These are phyloP conservation scores for Ustilago cynodontis DNA, from an alignment of 1,284 basidiomycete genomes.

Conservation along the genomic window DNA sequence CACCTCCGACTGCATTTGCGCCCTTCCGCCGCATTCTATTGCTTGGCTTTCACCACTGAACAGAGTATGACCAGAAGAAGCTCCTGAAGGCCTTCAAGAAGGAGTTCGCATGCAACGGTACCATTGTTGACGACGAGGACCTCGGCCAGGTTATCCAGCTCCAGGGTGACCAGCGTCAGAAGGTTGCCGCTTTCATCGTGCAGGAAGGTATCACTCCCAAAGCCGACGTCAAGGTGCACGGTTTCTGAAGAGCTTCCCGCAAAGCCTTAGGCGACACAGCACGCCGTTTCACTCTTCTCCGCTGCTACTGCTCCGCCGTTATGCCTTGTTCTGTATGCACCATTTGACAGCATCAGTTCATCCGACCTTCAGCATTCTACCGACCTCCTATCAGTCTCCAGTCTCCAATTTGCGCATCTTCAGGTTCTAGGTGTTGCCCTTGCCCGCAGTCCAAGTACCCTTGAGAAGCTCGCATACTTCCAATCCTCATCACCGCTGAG, in stretches of 20 bases:
- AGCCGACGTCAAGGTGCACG: constrained; percentile 69
- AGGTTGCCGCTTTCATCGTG: constrained; percentile 75
- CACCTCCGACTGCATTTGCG: background rate
- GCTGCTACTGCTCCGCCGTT: constrained; percentile 12
- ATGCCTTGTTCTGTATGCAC: constrained; percentile 30
- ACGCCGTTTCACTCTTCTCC: background rate
- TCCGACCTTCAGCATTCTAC: background rate
- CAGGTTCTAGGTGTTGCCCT: background rate
- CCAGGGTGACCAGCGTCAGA: constrained; percentile 97
- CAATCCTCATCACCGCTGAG: too few species aligned
- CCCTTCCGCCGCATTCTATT: background rate
- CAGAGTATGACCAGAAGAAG: constrained; percentile 98
- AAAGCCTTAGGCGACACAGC: background rate
- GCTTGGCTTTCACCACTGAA: constrained; percentile 9
- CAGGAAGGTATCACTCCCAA: constrained; percentile 67
- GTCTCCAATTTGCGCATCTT: background rate
- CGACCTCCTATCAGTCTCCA: background rate
- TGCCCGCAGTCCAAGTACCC: background rate
- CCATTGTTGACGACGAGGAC: constrained; percentile 94
- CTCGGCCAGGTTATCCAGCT: constrained; percentile 98
- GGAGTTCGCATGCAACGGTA: constrained; percentile 99
- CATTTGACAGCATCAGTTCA: constrained; percentile 21
- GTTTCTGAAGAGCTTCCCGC: constrained; percentile 54
- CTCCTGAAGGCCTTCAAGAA: constrained; percentile 98
- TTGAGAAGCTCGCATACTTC: background rate